These are phyloP conservation scores for Fremontodendron californicum DNA, from an alignment of 345 rosid species.

Conservation along the genomic window DNA sequence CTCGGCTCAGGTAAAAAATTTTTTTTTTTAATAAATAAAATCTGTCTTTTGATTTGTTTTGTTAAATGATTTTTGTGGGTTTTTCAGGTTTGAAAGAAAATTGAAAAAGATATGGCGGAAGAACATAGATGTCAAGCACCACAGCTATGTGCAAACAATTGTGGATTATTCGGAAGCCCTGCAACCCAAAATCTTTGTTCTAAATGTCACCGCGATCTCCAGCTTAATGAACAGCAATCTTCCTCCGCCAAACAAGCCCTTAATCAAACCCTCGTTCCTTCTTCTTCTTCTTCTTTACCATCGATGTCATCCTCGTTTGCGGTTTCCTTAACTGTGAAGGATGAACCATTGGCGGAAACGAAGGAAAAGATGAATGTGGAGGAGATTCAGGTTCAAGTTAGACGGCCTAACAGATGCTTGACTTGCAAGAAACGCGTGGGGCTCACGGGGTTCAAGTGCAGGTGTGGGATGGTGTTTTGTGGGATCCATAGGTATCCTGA, in stretches of 20 bases:
- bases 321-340: background rate
- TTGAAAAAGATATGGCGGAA: slow-evolving; percentile 54
- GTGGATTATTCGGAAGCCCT: slow-evolving; percentile 80
- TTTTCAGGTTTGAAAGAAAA: background rate
- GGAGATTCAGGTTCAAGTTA: slow-evolving; percentile 5
- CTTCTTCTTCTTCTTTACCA: slow-evolving; percentile 19
- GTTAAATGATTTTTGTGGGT: no score
- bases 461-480: no score
- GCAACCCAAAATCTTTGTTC: slow-evolving; percentile 80
- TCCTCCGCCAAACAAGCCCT: slow-evolving; percentile 57
- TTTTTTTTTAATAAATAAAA: no score
- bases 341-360: slow-evolving; percentile 6
- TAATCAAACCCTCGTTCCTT: slow-evolving; percentile 38
- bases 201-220: slow-evolving; percentile 68
- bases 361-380: slow-evolving; percentile 5
- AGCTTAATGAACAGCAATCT: slow-evolving; percentile 57
- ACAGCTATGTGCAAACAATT: slow-evolving; percentile 67
- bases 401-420: slow-evolving; percentile 53
- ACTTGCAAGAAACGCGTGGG: slow-evolving; percentile 77
- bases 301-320: background rate
- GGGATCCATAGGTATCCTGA: no score
- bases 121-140: slow-evolving; percentile 79
- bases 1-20: background rate
- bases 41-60: background rate
- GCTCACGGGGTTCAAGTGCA: slow-evolving; percentile 78